Base-by-base conservation (phyloP, 495 filamentous ascomycete species). In the Astrothelium macrocarpum region DNA sequence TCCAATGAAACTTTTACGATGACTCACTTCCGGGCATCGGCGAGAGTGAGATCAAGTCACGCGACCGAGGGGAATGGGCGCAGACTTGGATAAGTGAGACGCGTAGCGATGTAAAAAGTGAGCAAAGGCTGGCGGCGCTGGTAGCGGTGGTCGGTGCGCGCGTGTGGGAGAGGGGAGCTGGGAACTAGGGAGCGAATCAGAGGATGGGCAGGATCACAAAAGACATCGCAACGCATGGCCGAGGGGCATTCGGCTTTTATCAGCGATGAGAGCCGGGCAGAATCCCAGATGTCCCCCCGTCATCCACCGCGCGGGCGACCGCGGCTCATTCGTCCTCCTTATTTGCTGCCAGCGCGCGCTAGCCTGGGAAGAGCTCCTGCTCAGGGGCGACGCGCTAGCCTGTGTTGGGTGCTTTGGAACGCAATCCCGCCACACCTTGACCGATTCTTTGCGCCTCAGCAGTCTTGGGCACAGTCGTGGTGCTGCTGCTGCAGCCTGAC, bases 231-330 rank as follows among this genome's bases (percentile, higher is more conserved):
- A 56, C 49, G 49, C 25, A 9, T 49, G 45, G 12, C 23, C 25
- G 20, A 29, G 49, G 49, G 49, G 49, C 49, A 56, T 56, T 56
- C 49, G 25, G 49, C 49, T 56, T 56, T 56, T 56, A 56, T 56
- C 12, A 56, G 20, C 20, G 45, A 49, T 18, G 11, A 18, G n/a
- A 18, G 11, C 10, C 10, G 20, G 14, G 11, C 45, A 20, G 49
- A 56, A 5, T 56, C 23, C 49, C 5, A 12, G 12, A 4, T 2
- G 49, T 20, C 25, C 25, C 49, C 49, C 5, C 20, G 25, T 12
- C 25, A 56, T 11, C 23, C 25, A 3, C 12, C 7, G 5, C 49
- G 20, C 49, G 49, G 49, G 45, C 45, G 45, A 49, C 45, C n/a
- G 20, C 45, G 14, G 45, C 45, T 23, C 45, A 20, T 18, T 5